Evolutionary conservation across 2,329 filamentous ascomycete genomes (phyloP).

Genomic region (Trichoderma sp.): DNA sequence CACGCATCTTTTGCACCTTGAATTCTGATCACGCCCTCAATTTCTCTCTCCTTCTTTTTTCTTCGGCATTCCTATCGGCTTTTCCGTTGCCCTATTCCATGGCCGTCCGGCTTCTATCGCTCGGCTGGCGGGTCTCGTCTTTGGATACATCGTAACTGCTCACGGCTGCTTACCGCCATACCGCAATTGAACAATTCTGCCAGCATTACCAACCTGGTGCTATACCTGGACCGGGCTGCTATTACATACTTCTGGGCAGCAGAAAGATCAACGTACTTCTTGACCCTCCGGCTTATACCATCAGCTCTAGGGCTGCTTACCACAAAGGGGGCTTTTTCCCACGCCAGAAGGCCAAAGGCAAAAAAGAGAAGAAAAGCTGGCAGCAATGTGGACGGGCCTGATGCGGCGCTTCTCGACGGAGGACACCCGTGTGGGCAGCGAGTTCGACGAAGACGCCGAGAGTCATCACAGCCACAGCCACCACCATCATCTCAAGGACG

Average conservation of each 20-base stretch:
- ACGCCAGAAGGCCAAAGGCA: neutral
- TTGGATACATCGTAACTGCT: slow-evolving; percentile 18
- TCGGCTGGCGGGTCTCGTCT: slow-evolving; percentile 16
- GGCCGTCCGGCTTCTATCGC: slow-evolving; percentile 1
- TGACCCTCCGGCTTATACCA: neutral
- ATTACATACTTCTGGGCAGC: neutral
- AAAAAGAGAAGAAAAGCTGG: neutral
- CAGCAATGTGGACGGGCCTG: slow-evolving; percentile 58
- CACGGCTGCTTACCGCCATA: neutral
- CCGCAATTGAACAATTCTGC: neutral
- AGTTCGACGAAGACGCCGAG: slow-evolving; percentile 31
- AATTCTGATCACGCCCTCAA: neutral
- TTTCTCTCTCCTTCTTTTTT: neutral
- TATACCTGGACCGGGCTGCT: neutral
- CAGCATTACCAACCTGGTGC: neutral
- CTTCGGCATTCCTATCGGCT: neutral
- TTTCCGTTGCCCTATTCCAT: neutral
- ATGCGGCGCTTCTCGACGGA: slow-evolving; percentile 67
- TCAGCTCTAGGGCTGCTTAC: neutral
- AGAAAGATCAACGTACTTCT: neutral
- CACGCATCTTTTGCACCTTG: neutral
- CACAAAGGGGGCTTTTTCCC: neutral
- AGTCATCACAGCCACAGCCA: slow-evolving; percentile 8
- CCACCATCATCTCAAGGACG: slow-evolving; percentile 38
- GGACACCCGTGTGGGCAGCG: slow-evolving; percentile 35